Evolutionary conservation across 2,329 filamentous ascomycete species (phyloP).

Genomic region (Magnaporthales sp.): DNA sequence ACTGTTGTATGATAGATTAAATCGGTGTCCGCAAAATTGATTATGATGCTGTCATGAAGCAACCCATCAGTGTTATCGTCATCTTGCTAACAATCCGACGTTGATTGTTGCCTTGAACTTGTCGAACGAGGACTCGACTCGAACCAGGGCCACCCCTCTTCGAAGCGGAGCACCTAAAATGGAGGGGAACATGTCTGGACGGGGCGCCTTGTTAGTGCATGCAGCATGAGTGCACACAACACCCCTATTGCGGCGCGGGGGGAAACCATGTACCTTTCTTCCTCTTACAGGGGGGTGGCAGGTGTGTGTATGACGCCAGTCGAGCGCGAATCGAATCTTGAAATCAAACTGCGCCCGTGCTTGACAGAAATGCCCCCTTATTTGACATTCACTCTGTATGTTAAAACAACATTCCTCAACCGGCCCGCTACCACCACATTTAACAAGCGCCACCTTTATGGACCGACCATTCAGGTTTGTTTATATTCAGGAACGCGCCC

Average conservation of each 20-base stretch:
- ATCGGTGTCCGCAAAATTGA: background rate
- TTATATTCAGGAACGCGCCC: background rate
- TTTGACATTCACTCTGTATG: no score
- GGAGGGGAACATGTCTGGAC: conserved; percentile 1
- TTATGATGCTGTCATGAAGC: background rate
- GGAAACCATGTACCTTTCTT: background rate
- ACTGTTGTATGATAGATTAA: background rate
- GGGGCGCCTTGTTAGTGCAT: conserved; percentile 3
- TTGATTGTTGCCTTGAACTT: background rate
- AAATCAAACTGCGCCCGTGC: background rate
- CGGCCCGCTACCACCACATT: no score
- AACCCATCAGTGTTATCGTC: background rate
- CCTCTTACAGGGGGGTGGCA: background rate
- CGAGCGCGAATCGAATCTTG: background rate
- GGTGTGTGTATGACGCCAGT: background rate
- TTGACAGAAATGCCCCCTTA: background rate
- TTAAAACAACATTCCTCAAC: no score
- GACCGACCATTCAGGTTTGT: background rate
- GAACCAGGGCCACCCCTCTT: background rate
- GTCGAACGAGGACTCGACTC: background rate
- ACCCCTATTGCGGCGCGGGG: background rate
- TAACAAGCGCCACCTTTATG: background rate
- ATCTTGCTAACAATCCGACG: background rate
- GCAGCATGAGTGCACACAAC: background rate
- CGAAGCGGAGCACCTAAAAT: background rate